Conservation (phyloP, 108 stramenopile genomes). For the Cyclotella atomus region DNA sequence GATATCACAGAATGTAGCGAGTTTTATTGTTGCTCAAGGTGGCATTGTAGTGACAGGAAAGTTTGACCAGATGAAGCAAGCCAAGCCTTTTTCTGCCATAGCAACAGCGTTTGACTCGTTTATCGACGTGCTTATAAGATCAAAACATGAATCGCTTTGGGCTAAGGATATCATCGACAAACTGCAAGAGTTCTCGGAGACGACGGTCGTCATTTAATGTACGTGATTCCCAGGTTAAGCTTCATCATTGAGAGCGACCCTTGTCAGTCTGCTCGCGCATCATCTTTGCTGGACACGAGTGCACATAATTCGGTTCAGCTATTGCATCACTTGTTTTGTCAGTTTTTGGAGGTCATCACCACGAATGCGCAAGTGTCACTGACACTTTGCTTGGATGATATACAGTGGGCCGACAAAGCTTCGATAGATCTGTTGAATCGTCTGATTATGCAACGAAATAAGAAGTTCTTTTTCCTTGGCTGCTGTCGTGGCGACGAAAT, state of each 20-base stretch:
- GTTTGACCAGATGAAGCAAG: constrained; percentile 23
- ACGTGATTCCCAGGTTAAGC: constrained; percentile 15
- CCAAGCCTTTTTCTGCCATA: constrained; percentile 22
- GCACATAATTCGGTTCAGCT: not conserved
- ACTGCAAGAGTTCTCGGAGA: constrained; percentile 8
- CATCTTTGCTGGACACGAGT: not conserved
- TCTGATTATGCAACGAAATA: not conserved
- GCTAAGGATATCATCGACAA: not conserved
- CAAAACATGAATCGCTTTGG: not conserved
- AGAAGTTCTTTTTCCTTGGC: constrained; percentile 18
- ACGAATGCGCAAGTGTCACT: not conserved
- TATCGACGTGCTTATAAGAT: not conserved
- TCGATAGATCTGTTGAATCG: constrained; percentile 11
- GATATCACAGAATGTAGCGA: not conserved
- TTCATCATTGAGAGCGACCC: constrained; percentile 8
- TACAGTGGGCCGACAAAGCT: constrained; percentile 24
- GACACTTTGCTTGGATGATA: constrained; percentile 11
- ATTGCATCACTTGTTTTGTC: constrained; percentile 14
- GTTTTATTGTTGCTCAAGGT: not conserved
- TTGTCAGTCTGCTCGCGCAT: no score
- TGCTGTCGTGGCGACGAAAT: constrained; percentile 35
- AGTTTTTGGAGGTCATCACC: constrained; percentile 16
- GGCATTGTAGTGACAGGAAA: constrained; percentile 33
- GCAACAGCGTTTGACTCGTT: constrained; percentile 21
- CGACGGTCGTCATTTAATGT: not conserved